Percentiles rank a stretch among this genome's conserved stretches.
phyloP scores from a whole-genome alignment of 1,284 basidiomycete genomes.

The Puccinia triticina region DNA sequence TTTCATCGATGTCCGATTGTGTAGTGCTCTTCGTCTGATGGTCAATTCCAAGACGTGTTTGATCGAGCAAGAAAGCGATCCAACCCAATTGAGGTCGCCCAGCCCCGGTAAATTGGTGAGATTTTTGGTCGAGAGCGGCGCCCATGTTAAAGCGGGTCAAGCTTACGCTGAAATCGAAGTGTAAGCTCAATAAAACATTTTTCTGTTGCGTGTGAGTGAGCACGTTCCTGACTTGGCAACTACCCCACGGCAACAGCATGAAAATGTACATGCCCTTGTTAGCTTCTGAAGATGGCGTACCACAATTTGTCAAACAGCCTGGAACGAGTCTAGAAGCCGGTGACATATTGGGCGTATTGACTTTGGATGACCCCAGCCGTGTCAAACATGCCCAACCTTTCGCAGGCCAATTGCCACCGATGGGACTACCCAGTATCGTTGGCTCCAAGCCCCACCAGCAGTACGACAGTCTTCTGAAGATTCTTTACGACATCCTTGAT shows the following conservation, averaged over 20 bases:
- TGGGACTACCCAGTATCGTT: conserved; percentile 81
- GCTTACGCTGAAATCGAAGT: conserved; percentile 98
- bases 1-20: not conserved
- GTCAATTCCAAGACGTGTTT: conserved; percentile 84
- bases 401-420: conserved; percentile 83
- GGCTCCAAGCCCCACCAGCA: conserved; percentile 91
- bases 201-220: not conserved
- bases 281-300: conserved; percentile 90
- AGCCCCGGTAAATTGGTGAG: conserved; percentile 95
- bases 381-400: conserved; percentile 99
- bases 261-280: conserved; percentile 95
- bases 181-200: conserved; percentile 53
- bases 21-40: conserved; percentile 51
- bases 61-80: conserved; percentile 99
- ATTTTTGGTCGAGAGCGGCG: conserved; percentile 93
- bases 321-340: conserved; percentile 96
- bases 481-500: conserved; percentile 88
- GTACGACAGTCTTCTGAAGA: conserved; percentile 73
- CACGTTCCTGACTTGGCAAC: not conserved
- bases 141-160: conserved; percentile 93
- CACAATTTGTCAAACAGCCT: conserved; percentile 97
- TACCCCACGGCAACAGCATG: conserved; percentile 78
- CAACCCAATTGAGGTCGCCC: conserved; percentile 92
- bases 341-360: conserved; percentile 95
- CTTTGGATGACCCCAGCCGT: conserved; percentile 91